These are phyloP conservation scores for Lunularia cruciata DNA, from an alignment of 225 moss, liverwort and hornwort genomes.

Conservation along the genomic window DNA sequence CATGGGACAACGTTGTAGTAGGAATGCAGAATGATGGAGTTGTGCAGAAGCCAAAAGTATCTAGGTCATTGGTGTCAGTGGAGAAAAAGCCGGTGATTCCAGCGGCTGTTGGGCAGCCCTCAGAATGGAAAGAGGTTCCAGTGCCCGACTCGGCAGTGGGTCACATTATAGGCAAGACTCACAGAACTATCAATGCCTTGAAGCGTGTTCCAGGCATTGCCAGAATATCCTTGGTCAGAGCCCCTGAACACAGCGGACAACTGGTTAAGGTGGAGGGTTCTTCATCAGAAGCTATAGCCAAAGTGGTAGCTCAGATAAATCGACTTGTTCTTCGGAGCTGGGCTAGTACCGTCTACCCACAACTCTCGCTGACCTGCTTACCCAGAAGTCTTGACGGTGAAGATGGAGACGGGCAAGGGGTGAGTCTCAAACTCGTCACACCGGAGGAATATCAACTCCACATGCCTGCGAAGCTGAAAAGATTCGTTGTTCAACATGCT, in stretches of 20 bases:
- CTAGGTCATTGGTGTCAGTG: too few species aligned
- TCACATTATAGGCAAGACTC: slow-evolving; percentile 30
- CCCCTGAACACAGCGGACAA: slow-evolving; percentile 4
- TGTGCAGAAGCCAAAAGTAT: too few species aligned
- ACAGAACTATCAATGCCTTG: slow-evolving; percentile 26
- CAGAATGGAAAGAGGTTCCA: slow-evolving; percentile 9
- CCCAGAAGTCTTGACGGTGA: background rate
- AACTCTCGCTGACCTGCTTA: slow-evolving; percentile 32
- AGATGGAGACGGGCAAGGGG: too few species aligned
- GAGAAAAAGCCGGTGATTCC: background rate
- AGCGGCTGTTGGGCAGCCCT: background rate
- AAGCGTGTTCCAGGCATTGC: slow-evolving; percentile 23
- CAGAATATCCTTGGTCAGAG: background rate
- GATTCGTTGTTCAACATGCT: slow-evolving; percentile 20
- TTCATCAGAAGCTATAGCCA: slow-evolving; percentile 8
- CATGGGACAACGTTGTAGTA: background rate
- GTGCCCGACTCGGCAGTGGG: slow-evolving; percentile 34
- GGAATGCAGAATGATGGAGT: too few species aligned
- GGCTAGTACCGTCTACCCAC: background rate
- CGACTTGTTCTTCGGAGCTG: slow-evolving; percentile 28
- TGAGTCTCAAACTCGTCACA: slow-evolving; percentile 19
- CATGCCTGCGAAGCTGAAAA: slow-evolving; percentile 23
- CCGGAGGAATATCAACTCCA: slow-evolving; percentile 19
- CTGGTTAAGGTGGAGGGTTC: slow-evolving; percentile 25
- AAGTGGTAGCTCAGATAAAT: slow-evolving; percentile 27